phyloP scores from a whole-genome alignment of 2,329 filamentous ascomycete genomes.

The Neofusicoccum umdonicola region DNA sequence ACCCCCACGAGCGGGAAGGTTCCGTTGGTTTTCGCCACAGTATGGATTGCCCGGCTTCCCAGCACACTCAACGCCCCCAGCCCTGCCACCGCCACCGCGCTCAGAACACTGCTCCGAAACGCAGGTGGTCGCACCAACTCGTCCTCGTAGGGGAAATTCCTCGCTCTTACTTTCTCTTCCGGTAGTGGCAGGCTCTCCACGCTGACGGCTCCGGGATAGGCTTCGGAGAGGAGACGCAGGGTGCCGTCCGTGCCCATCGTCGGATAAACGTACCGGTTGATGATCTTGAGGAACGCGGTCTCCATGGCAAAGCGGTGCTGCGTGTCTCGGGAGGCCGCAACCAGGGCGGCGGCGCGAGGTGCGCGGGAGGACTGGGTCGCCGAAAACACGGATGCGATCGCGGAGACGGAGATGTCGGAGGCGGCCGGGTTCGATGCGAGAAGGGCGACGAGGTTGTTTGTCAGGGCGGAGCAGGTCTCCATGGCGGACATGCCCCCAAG shows the following conservation, averaged over 20 bases:
- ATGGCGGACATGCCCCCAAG: neutral
- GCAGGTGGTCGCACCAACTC: neutral
- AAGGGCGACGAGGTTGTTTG: neutral
- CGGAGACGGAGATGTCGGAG: neutral
- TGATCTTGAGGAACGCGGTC: neutral
- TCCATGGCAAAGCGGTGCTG: conserved; percentile 3
- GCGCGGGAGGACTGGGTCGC: neutral
- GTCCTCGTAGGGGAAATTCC: neutral
- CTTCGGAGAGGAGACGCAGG: neutral
- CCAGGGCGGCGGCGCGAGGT: neutral
- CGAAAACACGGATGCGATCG: neutral
- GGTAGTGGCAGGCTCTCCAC: neutral
- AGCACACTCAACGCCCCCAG: neutral
- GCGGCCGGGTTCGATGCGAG: neutral
- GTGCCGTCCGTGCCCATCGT: neutral
- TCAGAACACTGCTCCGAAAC: neutral
- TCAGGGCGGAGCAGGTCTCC: neutral
- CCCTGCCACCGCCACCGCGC: neutral
- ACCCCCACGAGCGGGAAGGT: neutral
- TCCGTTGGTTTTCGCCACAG: neutral
- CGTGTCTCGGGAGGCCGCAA: neutral
- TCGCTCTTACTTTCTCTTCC: neutral
- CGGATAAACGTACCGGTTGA: neutral
- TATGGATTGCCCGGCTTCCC: neutral
- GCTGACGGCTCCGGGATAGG: neutral